Percentiles rank a stretch among this genome's conserved stretches.
Conservation (phyloP, 768 basidiomycete species). For the Imleria badia region DNA sequence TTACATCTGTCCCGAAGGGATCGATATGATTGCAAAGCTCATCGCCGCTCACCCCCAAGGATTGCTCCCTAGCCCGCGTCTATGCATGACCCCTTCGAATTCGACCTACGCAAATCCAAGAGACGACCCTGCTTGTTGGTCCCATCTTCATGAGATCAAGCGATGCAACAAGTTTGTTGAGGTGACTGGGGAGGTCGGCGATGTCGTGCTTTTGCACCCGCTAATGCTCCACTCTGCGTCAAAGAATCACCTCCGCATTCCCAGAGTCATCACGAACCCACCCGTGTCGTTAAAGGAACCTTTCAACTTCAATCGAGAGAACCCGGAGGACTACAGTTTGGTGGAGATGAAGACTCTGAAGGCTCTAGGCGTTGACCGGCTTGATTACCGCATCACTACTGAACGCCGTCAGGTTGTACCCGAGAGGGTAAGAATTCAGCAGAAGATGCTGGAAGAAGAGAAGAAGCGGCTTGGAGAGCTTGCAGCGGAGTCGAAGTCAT, state of each 20-base stretch:
- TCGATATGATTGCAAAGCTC: conserved; percentile 5
- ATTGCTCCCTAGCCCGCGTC: background rate
- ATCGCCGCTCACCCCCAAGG: conserved; percentile 3
- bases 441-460: conserved; percentile 7
- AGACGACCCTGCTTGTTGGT: background rate
- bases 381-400: conserved; percentile 2
- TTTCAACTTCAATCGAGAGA: conserved; percentile 39
- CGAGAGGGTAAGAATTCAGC: background rate
- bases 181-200: conserved; percentile 4
- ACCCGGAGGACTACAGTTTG: background rate
- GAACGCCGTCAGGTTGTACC: conserved; percentile 5
- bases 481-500: background rate
- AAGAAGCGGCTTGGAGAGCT: background rate
- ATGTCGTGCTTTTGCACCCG: conserved; percentile 41
- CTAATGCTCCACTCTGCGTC: conserved; percentile 66
- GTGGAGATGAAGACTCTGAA: conserved; percentile 7
- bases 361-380: conserved; percentile 5
- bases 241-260: conserved; percentile 54
- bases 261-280: conserved; percentile 65
- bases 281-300: conserved; percentile 55
- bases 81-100: conserved; percentile 2
- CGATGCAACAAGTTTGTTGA: background rate
- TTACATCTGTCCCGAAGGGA: conserved; percentile 1
- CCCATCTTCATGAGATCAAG: conserved; percentile 5
- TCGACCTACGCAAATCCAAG: conserved; percentile 5